These are phyloP conservation scores for Phytopythium montanum DNA, from an alignment of 352 stramenopile species.

Conservation along the genomic window DNA sequence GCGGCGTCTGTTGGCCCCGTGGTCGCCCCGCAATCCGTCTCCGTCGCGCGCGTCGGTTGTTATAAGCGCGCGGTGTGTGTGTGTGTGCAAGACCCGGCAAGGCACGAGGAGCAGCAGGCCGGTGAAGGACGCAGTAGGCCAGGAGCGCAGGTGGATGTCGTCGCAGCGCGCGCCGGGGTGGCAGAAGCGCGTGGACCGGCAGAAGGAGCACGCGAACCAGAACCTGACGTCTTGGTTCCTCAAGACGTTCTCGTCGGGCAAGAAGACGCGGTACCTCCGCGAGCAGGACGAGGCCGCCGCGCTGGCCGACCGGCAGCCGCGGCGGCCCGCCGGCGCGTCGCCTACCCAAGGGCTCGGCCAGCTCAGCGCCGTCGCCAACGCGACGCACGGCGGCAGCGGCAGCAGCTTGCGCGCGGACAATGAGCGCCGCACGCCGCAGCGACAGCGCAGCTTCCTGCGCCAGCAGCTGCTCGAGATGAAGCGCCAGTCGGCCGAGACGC, in stretches of 20 bases:
- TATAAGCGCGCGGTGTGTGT: background rate
- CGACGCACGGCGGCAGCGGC: constrained; percentile 20
- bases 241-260: constrained; percentile 48
- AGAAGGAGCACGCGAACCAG: constrained; percentile 54
- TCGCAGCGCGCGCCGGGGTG: constrained; percentile 13
- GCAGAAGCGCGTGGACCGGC: constrained; percentile 52
- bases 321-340: constrained; percentile 10
- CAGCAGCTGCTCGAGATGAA: constrained; percentile 79
- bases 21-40: too few relatives aligned
- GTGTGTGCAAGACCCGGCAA: too few relatives aligned
- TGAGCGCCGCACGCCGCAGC: constrained; percentile 31
- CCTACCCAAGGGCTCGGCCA: constrained; percentile 19
- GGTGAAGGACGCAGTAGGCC: background rate
- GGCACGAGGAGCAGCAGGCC: background rate
- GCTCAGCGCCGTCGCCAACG: constrained; percentile 33
- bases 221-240: constrained; percentile 71
- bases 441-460: constrained; percentile 63
- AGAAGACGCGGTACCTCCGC: constrained; percentile 51
- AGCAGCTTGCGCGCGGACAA: constrained; percentile 18
- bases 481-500: constrained; percentile 53
- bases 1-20: too few relatives aligned
- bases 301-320: constrained; percentile 28
- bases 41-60: constrained; percentile 1
- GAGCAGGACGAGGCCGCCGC: constrained; percentile 53
- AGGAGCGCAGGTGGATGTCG: background rate